Evolutionary conservation across 2,329 filamentous ascomycete species (phyloP).

Genomic region (Nemania serpens): DNA sequence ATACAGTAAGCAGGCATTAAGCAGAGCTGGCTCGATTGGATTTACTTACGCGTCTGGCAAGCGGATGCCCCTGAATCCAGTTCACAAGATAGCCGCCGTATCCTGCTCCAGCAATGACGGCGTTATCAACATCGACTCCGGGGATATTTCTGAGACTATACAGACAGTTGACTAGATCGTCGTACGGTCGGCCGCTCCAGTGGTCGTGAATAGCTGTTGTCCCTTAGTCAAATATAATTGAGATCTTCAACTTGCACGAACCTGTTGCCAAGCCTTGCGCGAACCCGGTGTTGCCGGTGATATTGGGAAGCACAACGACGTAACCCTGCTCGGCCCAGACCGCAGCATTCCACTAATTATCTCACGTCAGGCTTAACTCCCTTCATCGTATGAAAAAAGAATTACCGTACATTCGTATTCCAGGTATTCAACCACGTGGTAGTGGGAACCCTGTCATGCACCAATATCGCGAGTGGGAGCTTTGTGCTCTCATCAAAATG

Average conservation of each 20-base stretch:
- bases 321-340: slow-evolving; percentile 66
- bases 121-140: slow-evolving; percentile 58
- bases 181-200: slow-evolving; percentile 60
- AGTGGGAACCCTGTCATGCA: slow-evolving; percentile 48
- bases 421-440: slow-evolving; percentile 58
- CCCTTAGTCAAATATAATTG: slow-evolving; percentile 28
- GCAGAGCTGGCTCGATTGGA: neutral
- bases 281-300: slow-evolving; percentile 62
- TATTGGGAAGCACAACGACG: slow-evolving; percentile 62
- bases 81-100: slow-evolving; percentile 67
- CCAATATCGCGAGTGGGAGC: slow-evolving; percentile 46
- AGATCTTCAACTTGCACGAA: slow-evolving; percentile 22
- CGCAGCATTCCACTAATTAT: slow-evolving; percentile 56
- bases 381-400: neutral
- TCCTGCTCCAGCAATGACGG: slow-evolving; percentile 56
- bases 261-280: slow-evolving; percentile 48
- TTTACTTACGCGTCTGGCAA: slow-evolving; percentile 50
- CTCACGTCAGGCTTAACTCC: neutral
- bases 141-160: slow-evolving; percentile 54
- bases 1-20: no score
- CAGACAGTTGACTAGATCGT: slow-evolving; percentile 58
- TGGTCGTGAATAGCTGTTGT: slow-evolving; percentile 54
- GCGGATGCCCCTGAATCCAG: slow-evolving; percentile 59
- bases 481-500: slow-evolving; percentile 44
- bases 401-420: slow-evolving; percentile 47